Evolutionary conservation across 106 monocot species (phyloP).

Genomic region (Cymbidium sinense): DNA sequence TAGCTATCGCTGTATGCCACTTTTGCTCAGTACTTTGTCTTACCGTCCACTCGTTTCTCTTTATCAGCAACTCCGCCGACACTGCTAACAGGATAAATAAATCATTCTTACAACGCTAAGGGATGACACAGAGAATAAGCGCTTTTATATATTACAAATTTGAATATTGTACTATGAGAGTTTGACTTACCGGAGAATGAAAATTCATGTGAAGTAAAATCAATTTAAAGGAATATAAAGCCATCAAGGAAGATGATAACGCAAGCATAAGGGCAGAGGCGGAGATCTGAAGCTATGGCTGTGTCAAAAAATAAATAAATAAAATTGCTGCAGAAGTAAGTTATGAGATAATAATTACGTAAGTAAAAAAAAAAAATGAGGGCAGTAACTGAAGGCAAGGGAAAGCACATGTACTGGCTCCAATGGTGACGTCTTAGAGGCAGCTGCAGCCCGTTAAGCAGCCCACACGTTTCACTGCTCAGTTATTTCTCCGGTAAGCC

Average conservation of each 20-base stretch:
- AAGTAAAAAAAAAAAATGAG: not conserved
- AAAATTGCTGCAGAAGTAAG: too few species aligned
- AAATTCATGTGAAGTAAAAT: not conserved
- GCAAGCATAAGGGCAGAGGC: not conserved
- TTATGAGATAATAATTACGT: not conserved
- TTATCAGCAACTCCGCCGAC: not conserved
- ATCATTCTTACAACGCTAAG: not conserved
- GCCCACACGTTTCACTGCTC: not conserved
- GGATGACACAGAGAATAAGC: not conserved
- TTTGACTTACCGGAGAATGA: not conserved
- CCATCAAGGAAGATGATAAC: not conserved
- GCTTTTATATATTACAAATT: not conserved
- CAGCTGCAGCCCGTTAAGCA: not conserved
- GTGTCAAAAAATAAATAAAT: not conserved
- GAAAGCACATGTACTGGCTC: not conserved
- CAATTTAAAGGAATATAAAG: not conserved
- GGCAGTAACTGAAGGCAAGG: not conserved
- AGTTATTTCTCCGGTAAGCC: too few species aligned
- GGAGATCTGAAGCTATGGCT: not conserved
- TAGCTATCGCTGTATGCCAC: not conserved
- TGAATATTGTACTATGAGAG: not conserved
- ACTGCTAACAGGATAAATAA: not conserved
- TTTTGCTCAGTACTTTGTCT: not conserved
- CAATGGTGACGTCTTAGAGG: not conserved
- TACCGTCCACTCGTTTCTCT: not conserved